These are phyloP conservation scores for Scleromitrula shiraiana DNA, from an alignment of 2,329 filamentous ascomycete genomes.

Conservation along the genomic window DNA sequence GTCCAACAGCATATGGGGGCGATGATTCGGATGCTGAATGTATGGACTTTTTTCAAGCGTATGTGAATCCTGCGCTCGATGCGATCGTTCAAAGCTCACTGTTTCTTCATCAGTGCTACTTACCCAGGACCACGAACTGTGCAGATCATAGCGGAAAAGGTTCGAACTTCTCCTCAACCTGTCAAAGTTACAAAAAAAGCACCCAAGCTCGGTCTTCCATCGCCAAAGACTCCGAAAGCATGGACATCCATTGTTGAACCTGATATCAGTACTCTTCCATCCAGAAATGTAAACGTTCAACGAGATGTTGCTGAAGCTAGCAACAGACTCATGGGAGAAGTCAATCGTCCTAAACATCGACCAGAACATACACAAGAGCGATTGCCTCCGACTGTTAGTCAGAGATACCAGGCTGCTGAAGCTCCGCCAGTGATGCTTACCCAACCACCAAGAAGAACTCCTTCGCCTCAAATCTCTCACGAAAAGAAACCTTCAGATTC, in stretches of 20 bases:
- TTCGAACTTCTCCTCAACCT: neutral
- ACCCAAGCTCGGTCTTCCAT: neutral
- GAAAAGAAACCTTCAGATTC: neutral
- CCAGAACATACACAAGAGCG: no score
- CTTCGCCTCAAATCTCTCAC: neutral
- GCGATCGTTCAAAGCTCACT: neutral
- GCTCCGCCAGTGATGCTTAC: neutral
- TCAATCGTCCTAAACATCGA: neutral
- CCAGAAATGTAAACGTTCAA: neutral
- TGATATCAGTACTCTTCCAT: constrained; percentile 4
- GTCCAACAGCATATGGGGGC: neutral
- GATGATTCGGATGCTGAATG: constrained; percentile 1
- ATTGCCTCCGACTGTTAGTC: neutral
- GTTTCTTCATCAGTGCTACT: neutral
- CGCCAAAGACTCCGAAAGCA: constrained; percentile 5
- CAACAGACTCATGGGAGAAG: neutral
- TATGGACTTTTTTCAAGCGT: constrained; percentile 9
- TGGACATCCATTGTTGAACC: constrained; percentile 4
- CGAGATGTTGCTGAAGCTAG: neutral
- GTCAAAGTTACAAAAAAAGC: neutral
- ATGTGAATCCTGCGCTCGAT: neutral
- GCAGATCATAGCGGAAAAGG: neutral
- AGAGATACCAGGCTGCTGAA: no score
- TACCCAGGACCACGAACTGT: constrained; percentile 1
- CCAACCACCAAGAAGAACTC: neutral